A percentile compares a stretch with the other conserved stretches of the same genome.
Conservation (phyloP, 352 stramenopile species). For the Phytophthora agathidicida region DNA sequence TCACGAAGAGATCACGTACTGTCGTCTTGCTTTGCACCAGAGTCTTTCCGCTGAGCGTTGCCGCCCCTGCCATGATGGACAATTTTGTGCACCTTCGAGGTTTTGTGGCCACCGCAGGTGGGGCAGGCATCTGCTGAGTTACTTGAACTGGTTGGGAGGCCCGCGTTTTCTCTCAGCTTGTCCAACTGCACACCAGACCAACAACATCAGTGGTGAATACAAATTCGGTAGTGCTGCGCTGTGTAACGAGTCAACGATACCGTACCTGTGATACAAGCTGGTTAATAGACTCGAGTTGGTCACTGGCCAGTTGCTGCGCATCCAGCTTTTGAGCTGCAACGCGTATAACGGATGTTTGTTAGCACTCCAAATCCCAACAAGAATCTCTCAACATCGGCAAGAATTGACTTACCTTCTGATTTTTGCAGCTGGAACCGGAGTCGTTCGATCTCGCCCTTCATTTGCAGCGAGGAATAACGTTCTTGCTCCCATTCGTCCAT, state of each 20-base stretch:
- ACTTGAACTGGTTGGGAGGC: slow-evolving; percentile 11
- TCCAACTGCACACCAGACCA: slow-evolving; percentile 46
- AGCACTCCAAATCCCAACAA: too few relatives aligned
- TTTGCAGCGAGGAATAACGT: slow-evolving; percentile 69
- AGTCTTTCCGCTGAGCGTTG: slow-evolving; percentile 31
- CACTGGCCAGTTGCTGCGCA: slow-evolving; percentile 73
- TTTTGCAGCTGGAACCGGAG: slow-evolving; percentile 77
- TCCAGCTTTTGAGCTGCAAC: slow-evolving; percentile 72
- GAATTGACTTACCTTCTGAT: slow-evolving; percentile 54
- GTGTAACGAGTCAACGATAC: neutral
- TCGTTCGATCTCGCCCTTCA: slow-evolving; percentile 82
- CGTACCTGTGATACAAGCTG: slow-evolving; percentile 75
- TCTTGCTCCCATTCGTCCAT: slow-evolving; percentile 85
- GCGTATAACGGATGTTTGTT: neutral
- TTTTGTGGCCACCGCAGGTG: slow-evolving; percentile 37
- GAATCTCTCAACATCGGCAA: too few relatives aligned
- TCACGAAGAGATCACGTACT: slow-evolving; percentile 27
- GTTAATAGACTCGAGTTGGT: slow-evolving; percentile 86
- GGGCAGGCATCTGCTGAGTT: slow-evolving; percentile 28
- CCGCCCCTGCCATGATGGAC: slow-evolving; percentile 9
- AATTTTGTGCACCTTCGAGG: slow-evolving; percentile 27
- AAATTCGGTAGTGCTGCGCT: neutral
- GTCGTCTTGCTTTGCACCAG: slow-evolving; percentile 31
- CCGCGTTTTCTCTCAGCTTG: slow-evolving; percentile 59
- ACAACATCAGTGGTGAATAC: slow-evolving; percentile 2